These are phyloP conservation scores for Prunella vulgaris DNA, from an alignment of 257 asterid species.

Conservation along the genomic window DNA sequence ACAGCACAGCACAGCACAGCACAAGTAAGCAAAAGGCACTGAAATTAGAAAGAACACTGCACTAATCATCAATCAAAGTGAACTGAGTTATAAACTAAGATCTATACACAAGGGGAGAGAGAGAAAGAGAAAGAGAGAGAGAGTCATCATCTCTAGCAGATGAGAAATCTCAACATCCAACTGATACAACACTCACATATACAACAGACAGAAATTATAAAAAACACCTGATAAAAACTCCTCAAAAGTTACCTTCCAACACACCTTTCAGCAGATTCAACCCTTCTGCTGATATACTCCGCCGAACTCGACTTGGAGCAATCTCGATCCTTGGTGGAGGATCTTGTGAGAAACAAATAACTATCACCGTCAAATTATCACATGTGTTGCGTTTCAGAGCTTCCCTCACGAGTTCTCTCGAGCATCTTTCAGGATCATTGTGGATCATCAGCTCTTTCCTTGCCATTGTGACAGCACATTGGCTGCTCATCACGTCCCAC, in stretches of 20 bases:
- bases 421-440: conserved; percentile 84
- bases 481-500: conserved; percentile 98
- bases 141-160: not conserved
- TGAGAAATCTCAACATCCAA: conserved; percentile 2
- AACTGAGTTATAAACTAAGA: conserved; percentile 1
- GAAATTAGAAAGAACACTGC: not conserved
- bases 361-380: conserved; percentile 72
- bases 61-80: not conserved
- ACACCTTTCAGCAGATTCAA: conserved; percentile 78
- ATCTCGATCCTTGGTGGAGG: conserved; percentile 79
- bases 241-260: conserved; percentile 48
- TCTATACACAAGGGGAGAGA: not conserved
- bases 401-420: conserved; percentile 75
- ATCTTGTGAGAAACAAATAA: conserved; percentile 78
- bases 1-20: no score
- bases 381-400: conserved; percentile 81
- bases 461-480: conserved; percentile 78
- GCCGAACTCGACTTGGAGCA: conserved; percentile 42
- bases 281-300: conserved; percentile 88
- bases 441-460: conserved; percentile 86
- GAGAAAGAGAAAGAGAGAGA: not conserved
- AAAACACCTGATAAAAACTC: not conserved
- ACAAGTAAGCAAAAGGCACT: not conserved
- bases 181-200: conserved; percentile 24
- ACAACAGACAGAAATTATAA: conserved; percentile 10